Conservation (phyloP, 352 stramenopile species). For the Globisporangium echinulatum region DNA sequence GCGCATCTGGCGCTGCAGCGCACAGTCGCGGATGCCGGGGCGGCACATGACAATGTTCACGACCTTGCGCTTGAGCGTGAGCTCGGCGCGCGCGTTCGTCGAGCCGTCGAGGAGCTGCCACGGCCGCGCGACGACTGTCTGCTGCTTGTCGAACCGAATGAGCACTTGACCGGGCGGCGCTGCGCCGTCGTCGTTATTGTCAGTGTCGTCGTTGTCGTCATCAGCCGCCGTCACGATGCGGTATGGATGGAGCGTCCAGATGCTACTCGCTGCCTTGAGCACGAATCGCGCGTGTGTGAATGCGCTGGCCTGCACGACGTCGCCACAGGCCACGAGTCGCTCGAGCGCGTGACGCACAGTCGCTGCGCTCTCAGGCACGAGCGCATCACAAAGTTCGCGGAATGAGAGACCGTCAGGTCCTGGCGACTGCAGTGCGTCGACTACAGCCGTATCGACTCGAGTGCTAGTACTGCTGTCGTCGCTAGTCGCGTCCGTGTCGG, state of each 20-base stretch:
- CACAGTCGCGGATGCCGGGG: slow-evolving; percentile 55
- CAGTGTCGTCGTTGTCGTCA: too few relatives aligned
- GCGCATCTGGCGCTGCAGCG: slow-evolving; percentile 64
- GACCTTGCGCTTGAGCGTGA: slow-evolving; percentile 69
- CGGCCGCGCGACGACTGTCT: slow-evolving; percentile 44
- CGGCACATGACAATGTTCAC: slow-evolving; percentile 77
- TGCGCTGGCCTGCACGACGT: slow-evolving; percentile 57
- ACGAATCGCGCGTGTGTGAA: slow-evolving; percentile 55
- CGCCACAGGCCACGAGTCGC: slow-evolving; percentile 24
- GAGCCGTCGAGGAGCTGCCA: slow-evolving; percentile 76
- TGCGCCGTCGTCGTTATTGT: slow-evolving; percentile 15
- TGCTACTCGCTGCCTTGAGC: slow-evolving; percentile 26
- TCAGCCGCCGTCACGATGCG: slow-evolving; percentile 15
- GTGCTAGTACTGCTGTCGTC: not conserved
- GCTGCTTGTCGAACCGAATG: slow-evolving; percentile 65
- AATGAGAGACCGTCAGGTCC: slow-evolving; percentile 11
- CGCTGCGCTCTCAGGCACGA: not conserved
- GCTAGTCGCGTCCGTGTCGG: not conserved
- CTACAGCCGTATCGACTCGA: not conserved
- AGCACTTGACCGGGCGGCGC: slow-evolving; percentile 46
- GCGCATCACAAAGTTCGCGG: slow-evolving; percentile 1
- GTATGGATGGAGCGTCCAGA: slow-evolving; percentile 65
- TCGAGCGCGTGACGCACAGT: slow-evolving; percentile 30
- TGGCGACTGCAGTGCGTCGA: not conserved
- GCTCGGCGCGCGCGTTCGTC: slow-evolving; percentile 39